Percentiles rank a stretch among this genome's conserved stretches.
These are phyloP conservation scores for Cryphonectria parasitica DNA, from an alignment of 2,329 filamentous ascomycete genomes.

Conservation along the genomic window DNA sequence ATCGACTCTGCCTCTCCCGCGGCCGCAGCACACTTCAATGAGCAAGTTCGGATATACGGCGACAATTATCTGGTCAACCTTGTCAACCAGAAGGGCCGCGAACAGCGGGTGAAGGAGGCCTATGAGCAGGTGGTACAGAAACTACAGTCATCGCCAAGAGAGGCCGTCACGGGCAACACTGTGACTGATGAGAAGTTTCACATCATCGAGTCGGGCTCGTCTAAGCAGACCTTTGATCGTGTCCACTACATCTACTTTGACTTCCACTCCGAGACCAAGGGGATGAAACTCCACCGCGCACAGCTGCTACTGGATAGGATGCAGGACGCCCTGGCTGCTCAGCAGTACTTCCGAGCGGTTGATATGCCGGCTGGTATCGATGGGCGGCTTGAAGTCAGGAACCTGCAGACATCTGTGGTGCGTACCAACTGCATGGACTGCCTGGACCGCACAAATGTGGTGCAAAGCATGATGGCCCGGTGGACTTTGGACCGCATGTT, in stretches of 20 bases:
- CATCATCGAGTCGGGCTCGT: constrained; percentile 68
- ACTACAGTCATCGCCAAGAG: constrained; percentile 70
- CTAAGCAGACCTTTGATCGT: constrained; percentile 70
- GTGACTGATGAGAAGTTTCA: constrained; percentile 82
- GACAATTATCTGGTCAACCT: constrained; percentile 98
- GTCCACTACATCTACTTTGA: constrained; percentile 98
- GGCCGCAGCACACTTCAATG: constrained; percentile 84
- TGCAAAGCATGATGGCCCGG: constrained; percentile 94
- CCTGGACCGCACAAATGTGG: constrained; percentile 94
- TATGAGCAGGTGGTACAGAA: constrained; percentile 89
- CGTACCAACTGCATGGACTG: constrained; percentile 99
- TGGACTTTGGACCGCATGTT: constrained; percentile 89
- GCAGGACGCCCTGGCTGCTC: constrained; percentile 72
- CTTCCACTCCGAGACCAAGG: constrained; percentile 97
- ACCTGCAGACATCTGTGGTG: constrained; percentile 85
- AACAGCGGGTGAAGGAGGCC: constrained; percentile 85
- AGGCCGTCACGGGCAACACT: constrained; percentile 67
- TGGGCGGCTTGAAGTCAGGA: constrained; percentile 78
- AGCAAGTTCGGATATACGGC: constrained; percentile 91
- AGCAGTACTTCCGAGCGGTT: constrained; percentile 91
- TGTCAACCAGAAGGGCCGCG: constrained; percentile 93
- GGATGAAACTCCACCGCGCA: constrained; percentile 89
- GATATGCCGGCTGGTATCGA: constrained; percentile 76
- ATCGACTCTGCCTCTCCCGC: constrained; percentile 80
- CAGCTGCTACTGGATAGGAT: constrained; percentile 84